phyloP scores from a whole-genome alignment of 352 stramenopile genomes.

The Phytophthora vignae region DNA sequence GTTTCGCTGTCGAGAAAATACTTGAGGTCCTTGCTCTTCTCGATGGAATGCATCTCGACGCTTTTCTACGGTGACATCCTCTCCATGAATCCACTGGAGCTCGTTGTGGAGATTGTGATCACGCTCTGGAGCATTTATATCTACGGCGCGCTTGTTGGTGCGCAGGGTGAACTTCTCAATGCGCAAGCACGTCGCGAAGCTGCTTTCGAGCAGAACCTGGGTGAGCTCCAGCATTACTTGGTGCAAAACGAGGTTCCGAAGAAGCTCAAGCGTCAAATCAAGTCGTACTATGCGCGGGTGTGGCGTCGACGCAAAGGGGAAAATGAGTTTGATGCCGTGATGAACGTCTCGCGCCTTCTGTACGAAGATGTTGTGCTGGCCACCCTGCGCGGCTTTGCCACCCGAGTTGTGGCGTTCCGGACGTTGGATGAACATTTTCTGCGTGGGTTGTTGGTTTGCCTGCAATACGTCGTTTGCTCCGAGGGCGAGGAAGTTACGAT shows the following conservation, averaged over 20 bases:
- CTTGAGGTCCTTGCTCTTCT: constrained; percentile 69
- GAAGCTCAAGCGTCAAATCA: constrained; percentile 75
- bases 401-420: constrained; percentile 60
- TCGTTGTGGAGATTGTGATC: constrained; percentile 63
- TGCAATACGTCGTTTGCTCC: constrained; percentile 76
- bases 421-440: constrained; percentile 71
- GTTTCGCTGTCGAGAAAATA: constrained; percentile 68
- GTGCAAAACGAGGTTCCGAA: constrained; percentile 77
- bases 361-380: constrained; percentile 71
- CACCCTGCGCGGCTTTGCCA: constrained; percentile 58
- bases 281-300: constrained; percentile 75
- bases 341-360: constrained; percentile 52
- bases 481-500: constrained; percentile 78
- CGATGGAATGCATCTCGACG: constrained; percentile 73
- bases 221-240: constrained; percentile 76
- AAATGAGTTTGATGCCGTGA: constrained; percentile 63
- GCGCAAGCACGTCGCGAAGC: constrained; percentile 55
- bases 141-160: constrained; percentile 70
- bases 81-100: constrained; percentile 73
- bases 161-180: constrained; percentile 63
- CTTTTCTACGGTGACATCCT: constrained; percentile 77
- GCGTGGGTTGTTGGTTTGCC: constrained; percentile 64
- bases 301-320: constrained; percentile 64
- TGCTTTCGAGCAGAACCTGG: constrained; percentile 69
- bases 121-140: constrained; percentile 79